Base-by-base conservation (phyloP, 176 grass and related monocot genomes). In the Carex myosuroides region DNA sequence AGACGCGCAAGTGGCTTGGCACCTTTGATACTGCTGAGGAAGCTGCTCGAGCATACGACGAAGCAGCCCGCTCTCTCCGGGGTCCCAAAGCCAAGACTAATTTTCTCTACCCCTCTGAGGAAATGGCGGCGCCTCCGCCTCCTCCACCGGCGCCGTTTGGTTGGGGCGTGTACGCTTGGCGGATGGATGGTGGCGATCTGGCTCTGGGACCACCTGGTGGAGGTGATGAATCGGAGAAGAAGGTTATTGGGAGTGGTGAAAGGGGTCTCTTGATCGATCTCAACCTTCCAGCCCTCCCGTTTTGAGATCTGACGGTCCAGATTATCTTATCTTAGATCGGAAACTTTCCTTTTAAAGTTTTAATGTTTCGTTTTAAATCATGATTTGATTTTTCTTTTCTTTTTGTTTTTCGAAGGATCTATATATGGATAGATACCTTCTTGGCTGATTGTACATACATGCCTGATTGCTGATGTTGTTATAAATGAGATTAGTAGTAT, bases 11-110 rank as follows among this genome's bases (percentile, higher is more conserved):
- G 35, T 97, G 94, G 94, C 92, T 97, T 9, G 94, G 92, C 74
- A 94, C 91, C 61, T 97, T 84, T 89, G 94, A 94, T 91, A 94
- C 94, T 0, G 91, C 91, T 69, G 94, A 97, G 86, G 94, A 97
- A 80, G 94, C 92, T 3, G 94, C 92, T 12, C 82, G 85, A 0
- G 94, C 94, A 0, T 97, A 97, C 83, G 92, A 97, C 83, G 75
- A 75, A 42, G 94, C 91, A 24, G 92, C 94, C 4, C 94, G 92
- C 62, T 88, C 88, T 6, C 92, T 92, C 85, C 94, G 92, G 16
- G 94, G 94, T 16, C 81, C 85, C 44, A 97, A 97, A 86, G 94
- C 94, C 41, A 97, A 97, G 85, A 94, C 94, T 12, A 97, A 97
- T 83, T 97, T 97, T 71, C 82, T 90, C 0, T 92, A 48, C 83